Percentiles rank a stretch among this genome's conserved stretches.
These are phyloP conservation scores for Suillus variegatus DNA, from an alignment of 768 basidiomycete genomes.

Conservation along the genomic window DNA sequence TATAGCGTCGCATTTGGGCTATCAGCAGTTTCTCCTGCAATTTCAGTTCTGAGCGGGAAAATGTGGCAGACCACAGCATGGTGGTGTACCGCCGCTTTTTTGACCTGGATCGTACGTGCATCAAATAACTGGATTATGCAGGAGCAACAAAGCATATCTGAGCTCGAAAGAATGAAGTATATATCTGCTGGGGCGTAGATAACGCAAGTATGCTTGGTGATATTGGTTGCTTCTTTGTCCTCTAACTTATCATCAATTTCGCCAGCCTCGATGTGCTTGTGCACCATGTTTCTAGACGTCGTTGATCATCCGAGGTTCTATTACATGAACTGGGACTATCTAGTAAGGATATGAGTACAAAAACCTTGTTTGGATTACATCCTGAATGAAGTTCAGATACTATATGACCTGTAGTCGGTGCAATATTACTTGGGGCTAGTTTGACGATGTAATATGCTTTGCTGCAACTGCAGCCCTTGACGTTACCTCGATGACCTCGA, in stretches of 20 bases:
- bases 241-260: background rate
- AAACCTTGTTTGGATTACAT: background rate
- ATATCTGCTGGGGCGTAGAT: conserved; percentile 51
- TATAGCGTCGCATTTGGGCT: conserved; percentile 35
- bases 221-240: background rate
- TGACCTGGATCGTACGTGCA: conserved; percentile 48
- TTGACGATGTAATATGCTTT: background rate
- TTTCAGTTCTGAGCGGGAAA: conserved; percentile 48
- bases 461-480: background rate
- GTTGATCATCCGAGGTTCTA: background rate
- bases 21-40: conserved; percentile 49
- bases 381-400: background rate
- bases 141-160: conserved; percentile 47
- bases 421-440: background rate
- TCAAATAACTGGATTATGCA: conserved; percentile 45
- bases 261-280: background rate
- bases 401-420: background rate
- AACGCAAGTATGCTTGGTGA: background rate
- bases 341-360: background rate
- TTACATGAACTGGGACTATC: background rate
- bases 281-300: background rate
- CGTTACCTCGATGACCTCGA: background rate
- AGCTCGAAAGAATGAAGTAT: conserved; percentile 57
- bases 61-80: conserved; percentile 56
- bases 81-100: conserved; percentile 48